Base-by-base conservation (phyloP, 345 rosid species). In the Brassica rapa region DNA sequence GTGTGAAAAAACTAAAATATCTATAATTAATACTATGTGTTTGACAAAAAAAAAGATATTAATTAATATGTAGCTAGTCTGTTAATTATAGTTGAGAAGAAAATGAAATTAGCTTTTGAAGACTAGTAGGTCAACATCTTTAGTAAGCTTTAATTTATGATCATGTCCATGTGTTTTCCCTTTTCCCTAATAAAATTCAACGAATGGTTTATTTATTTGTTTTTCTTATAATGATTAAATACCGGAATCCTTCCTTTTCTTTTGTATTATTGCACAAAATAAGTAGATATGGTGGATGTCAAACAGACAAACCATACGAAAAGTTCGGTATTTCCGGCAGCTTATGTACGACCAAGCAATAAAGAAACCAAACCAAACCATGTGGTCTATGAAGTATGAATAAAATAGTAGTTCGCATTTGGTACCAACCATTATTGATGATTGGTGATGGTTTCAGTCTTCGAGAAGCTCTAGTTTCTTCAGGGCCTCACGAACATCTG, bases 401-500 rank as follows among this genome's bases (percentile, higher is more conserved):
- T 70, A 63, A 10, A 72, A 70, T 41, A 56, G 43, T 55, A 56
- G 43, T 55, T 80, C 41, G 2, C 67, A 62, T 55, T 37, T 51
- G 2, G 49, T 35, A 24, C 77, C 66, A 30, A 73, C 59, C 70
- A 62, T 49, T 64, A 62, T 49, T 66, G 69, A 66, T 62, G 72
- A 43, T 2, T 66, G 62, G 19, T n/a, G 49, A 41, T 53, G 4
- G 68, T 53, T 39, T 72, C 74, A 81, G 51, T 68, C 85, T 23
- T 82, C 66, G 63, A 87, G 80, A 32, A 89, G 68, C 74, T 88
- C 94, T 27, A 90, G 64, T 68, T 78, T 86, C 86, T 85, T 85
- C 89, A 93, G 72, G 51, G 90, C 85, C 16, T 78, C 77, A 46
- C 90, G 86, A 80, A 91, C 63, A 37, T 89, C 93, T 0, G 81